phyloP scores from a whole-genome alignment of 495 filamentous ascomycete species.

The Zalerion maritima region DNA sequence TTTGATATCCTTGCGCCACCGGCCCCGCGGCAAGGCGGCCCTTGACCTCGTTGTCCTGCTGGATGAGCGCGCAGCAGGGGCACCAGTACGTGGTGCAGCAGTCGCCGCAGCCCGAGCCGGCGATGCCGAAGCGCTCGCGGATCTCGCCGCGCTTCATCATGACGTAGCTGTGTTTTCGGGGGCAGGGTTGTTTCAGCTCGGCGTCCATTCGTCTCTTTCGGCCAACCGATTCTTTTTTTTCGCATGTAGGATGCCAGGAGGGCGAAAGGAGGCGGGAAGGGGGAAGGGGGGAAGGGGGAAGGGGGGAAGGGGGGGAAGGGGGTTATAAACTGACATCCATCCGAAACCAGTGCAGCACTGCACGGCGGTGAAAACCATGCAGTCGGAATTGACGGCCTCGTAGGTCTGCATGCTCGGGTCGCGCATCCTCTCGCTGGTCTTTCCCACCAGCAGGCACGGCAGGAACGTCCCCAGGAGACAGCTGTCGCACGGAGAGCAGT shows the following conservation, averaged over 20 bases:
- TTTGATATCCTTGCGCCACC: slow-evolving; percentile 14
- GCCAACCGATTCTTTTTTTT: no score
- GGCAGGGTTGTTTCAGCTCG: slow-evolving; percentile 1
- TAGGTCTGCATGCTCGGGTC: slow-evolving; percentile 27
- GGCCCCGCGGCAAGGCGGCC: slow-evolving; percentile 11
- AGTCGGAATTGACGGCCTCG: slow-evolving; percentile 30
- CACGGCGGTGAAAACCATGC: slow-evolving; percentile 14
- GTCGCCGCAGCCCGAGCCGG: slow-evolving; percentile 37
- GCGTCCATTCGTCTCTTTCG: no score
- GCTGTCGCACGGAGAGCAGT: slow-evolving; percentile 19
- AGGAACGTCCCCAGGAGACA: slow-evolving; percentile 31
- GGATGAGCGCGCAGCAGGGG: slow-evolving; percentile 32
- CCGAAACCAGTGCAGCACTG: slow-evolving; percentile 15
- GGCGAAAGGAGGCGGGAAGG: not conserved
- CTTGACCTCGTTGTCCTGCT: slow-evolving; percentile 23
- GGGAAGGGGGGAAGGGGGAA: not conserved
- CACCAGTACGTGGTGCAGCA: slow-evolving; percentile 36
- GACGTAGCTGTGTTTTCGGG: slow-evolving; percentile 12
- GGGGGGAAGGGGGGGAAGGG: not conserved
- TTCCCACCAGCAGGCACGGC: slow-evolving; percentile 40
- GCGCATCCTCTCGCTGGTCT: slow-evolving; percentile 30
- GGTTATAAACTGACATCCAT: slow-evolving; percentile 25
- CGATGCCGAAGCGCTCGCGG: slow-evolving; percentile 36
- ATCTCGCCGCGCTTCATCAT: slow-evolving; percentile 40
- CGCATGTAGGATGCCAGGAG: no score